phyloP scores from a whole-genome alignment of 139 green algal species.

The Micromonas pusilla region DNA sequence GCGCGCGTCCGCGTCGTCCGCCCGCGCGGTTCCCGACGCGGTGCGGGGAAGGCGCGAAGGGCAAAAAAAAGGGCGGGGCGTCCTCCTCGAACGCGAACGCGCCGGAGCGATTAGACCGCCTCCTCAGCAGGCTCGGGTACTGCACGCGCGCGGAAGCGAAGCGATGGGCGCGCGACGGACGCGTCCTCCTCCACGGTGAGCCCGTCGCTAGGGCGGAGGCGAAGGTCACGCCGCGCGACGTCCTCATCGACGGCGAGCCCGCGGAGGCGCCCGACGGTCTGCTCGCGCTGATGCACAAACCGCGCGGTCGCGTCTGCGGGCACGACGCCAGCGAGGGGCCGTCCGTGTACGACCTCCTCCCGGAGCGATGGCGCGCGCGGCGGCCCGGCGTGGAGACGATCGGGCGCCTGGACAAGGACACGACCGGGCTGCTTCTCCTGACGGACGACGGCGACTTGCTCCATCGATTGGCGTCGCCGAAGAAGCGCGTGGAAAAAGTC shows the following conservation, averaged over 20 bases:
- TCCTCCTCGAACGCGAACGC: background rate
- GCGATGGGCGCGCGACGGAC: background rate
- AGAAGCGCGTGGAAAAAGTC: constrained; percentile 3
- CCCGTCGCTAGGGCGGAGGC: background rate
- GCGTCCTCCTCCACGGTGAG: background rate
- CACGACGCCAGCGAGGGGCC: background rate
- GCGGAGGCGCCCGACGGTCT: background rate
- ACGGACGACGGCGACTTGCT: constrained; percentile 49
- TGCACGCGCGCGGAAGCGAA: background rate
- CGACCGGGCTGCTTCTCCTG: constrained; percentile 57
- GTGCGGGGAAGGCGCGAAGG: no score
- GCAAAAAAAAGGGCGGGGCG: background rate
- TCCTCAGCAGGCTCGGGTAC: background rate
- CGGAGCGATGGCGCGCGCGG: background rate
- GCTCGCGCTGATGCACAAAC: constrained; percentile 13
- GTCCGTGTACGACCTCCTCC: constrained; percentile 9
- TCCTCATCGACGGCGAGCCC: background rate
- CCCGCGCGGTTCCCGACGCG: background rate
- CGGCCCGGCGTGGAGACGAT: constrained; percentile 36
- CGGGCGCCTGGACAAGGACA: constrained; percentile 62
- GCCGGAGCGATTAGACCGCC: background rate
- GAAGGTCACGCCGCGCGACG: background rate
- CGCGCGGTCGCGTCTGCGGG: background rate
- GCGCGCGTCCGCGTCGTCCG: background rate
- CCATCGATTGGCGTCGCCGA: constrained; percentile 7